These are phyloP conservation scores for Phytophthora tubulina DNA, from an alignment of 352 stramenopile genomes.

Conservation along the genomic window DNA sequence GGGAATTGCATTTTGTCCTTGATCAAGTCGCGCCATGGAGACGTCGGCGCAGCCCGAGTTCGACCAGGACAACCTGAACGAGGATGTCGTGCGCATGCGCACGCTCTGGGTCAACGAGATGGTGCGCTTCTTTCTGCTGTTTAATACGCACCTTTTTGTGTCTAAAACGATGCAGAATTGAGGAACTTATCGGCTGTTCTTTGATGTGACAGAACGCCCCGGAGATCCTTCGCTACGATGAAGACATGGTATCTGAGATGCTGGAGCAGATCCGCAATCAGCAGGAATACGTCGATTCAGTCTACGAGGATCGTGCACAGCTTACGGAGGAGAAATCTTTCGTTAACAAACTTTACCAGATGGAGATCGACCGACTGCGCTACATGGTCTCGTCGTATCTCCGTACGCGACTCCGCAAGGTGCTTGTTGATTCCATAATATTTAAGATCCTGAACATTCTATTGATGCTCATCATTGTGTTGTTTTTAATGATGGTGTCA, in stretches of 20 bases:
- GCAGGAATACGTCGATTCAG: constrained; percentile 88
- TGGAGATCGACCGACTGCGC: constrained; percentile 89
- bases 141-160: neutral
- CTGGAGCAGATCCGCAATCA: constrained; percentile 88
- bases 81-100: constrained; percentile 79
- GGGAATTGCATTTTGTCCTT: constrained; percentile 10
- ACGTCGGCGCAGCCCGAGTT: constrained; percentile 48
- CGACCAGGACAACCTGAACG: constrained; percentile 80
- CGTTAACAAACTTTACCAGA: constrained; percentile 89
- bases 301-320: constrained; percentile 66
- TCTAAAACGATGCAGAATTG: constrained; percentile 24
- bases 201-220: constrained; percentile 67
- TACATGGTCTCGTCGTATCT: constrained; percentile 90
- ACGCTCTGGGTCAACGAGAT: constrained; percentile 86
- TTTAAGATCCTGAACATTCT: neutral
- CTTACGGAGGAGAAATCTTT: constrained; percentile 85
- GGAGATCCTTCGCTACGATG: constrained; percentile 77
- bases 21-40: constrained; percentile 19
- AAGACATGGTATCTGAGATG: constrained; percentile 86
- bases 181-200: constrained; percentile 7
- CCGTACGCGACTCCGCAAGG: constrained; percentile 79
- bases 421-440: constrained; percentile 9
- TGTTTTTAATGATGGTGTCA: neutral
- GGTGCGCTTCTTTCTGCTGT: constrained; percentile 36
- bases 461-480: neutral